Evolutionary conservation across 257 asterid species (phyloP), one percentile per base, ranked within the genome.

Genomic region (Nicotiana paniculata): DNA sequence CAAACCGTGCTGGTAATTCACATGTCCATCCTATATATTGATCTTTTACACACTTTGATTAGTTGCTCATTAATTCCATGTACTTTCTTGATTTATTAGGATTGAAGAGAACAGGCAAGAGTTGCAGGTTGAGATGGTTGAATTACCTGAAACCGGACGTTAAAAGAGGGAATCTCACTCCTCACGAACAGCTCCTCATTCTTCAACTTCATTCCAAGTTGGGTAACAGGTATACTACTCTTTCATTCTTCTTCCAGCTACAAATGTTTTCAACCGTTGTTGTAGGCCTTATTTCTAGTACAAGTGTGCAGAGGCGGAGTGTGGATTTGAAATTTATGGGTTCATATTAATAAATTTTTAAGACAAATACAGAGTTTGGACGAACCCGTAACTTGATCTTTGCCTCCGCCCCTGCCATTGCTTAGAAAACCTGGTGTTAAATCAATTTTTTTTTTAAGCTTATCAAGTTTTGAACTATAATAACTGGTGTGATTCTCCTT

Each of bases 101-200:
- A 15, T 35, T 88, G 85, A 85, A 82, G 54, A 85, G 90, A 62
- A 88, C 87, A 1, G 90, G 90, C 26, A 88, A 88, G 86, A 88
- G 90, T 43, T 88, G 90, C 43, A 85, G 90, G 67, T 72, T 88
- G 70, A 85, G 90, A 76, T 88, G 90, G 90, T 83, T 88, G n/a
- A 88, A 88, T 53, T 88, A 88, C 43, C 43, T 88, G 7, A 88
- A 88, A 83, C 90, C 90, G n/a, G 90, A 88, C 5, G 82, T 85
- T 35, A 88, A 84, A 59, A 86, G 85, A 18, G 90, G 90, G 77
- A 88, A 88, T 75, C 89, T 88, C 65, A 72, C 81, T 53, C 86
- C 87, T 0, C 58, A 85, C 5, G 90, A 88, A 67, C 90, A 88
- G 5, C 77, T 88, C 17, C 21, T 88, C 69, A 88, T 88, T 77